phyloP scores from a whole-genome alignment of 2,329 filamentous ascomycete species.

The Lasiodiplodia citricola region DNA sequence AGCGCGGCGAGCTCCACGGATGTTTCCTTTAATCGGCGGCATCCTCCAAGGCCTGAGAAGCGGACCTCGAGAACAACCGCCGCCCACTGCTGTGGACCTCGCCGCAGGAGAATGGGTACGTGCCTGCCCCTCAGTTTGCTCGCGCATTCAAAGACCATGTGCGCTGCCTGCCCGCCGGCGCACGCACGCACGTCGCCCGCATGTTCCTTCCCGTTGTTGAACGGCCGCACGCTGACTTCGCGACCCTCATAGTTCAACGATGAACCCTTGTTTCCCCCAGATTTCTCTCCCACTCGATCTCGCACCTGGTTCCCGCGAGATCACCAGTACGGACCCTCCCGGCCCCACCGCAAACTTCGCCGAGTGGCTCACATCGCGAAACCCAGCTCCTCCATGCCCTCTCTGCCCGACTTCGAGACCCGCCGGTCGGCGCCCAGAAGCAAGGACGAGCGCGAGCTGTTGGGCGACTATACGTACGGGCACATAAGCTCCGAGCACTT shows the following conservation, averaged over 20 bases:
- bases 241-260: slow-evolving; percentile 1
- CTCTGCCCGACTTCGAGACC: not conserved
- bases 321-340: not conserved
- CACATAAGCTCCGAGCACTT: not conserved
- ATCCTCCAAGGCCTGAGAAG: not conserved
- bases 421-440: not conserved
- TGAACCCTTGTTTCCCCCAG: slow-evolving; percentile 1
- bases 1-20: slow-evolving; percentile 9
- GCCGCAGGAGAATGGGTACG: not conserved
- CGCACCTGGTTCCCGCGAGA: slow-evolving; percentile 2
- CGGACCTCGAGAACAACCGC: not conserved
- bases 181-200: not conserved
- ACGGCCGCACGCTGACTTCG: not conserved
- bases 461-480: not conserved
- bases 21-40: not conserved
- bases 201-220: slow-evolving; percentile 3
- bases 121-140: not conserved
- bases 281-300: not conserved
- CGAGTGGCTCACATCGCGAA: not conserved
- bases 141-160: not conserved
- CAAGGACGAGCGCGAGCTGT: not conserved
- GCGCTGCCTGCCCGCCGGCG: not conserved
- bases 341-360: not conserved
- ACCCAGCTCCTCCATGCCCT: not conserved
- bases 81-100: not conserved